Evolutionary conservation across 2,329 filamentous ascomycete species (phyloP).

Genomic region (Scedosporium apiospermum): DNA sequence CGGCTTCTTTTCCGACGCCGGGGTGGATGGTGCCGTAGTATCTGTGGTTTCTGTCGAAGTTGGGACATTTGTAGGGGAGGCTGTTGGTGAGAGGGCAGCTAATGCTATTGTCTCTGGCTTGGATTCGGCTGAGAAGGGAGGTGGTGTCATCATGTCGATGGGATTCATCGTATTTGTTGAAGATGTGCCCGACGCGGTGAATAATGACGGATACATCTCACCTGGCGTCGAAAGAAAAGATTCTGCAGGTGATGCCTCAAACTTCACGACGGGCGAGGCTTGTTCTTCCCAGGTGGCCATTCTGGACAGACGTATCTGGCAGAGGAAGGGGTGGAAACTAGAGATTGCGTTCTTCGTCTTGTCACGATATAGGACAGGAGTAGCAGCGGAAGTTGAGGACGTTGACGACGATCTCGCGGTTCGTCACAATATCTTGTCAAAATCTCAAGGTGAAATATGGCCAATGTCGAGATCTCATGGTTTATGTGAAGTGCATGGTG

Average conservation of each 20-base stretch:
- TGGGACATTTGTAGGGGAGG: constrained; percentile 7
- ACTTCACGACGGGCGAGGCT: constrained; percentile 33
- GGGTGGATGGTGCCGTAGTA: constrained; percentile 12
- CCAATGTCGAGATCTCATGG: no score
- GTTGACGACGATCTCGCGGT: no score
- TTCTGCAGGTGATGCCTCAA: constrained; percentile 44
- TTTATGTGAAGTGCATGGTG: no score
- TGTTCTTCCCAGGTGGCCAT: constrained; percentile 1
- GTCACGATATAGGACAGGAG: constrained; percentile 9
- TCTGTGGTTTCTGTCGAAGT: constrained; percentile 9
- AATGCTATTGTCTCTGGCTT: constrained; percentile 15
- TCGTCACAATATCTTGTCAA: no score
- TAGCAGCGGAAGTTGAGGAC: not conserved
- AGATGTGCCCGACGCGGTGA: constrained; percentile 24
- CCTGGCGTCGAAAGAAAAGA: constrained; percentile 42
- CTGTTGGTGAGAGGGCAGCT: constrained; percentile 11
- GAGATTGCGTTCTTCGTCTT: no score
- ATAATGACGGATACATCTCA: constrained; percentile 39
- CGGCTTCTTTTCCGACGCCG: constrained; percentile 53
- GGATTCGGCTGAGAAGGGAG: constrained; percentile 24
- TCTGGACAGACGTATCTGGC: constrained; percentile 8
- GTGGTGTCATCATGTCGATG: constrained; percentile 40
- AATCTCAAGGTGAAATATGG: no score
- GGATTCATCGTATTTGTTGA: constrained; percentile 29
- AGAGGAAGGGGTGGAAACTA: no score